These are phyloP conservation scores for Phytophthora pini DNA, from an alignment of 352 stramenopile species.

Conservation along the genomic window DNA sequence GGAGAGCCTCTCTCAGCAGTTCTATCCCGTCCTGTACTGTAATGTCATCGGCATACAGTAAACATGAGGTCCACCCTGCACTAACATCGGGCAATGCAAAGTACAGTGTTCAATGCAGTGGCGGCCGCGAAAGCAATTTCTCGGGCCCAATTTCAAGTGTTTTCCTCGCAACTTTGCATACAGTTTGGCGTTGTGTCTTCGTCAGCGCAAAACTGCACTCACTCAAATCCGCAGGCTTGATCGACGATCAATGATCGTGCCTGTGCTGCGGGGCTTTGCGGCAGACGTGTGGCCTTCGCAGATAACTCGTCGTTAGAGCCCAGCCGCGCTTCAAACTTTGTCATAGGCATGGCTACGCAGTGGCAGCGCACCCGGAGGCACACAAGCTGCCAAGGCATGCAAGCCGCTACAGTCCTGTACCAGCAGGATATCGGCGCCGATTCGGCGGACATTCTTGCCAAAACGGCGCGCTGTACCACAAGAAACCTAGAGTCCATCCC, in stretches of 20 bases:
- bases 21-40: too few relatives aligned
- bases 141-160: too few relatives aligned
- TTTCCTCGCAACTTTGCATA: conserved; percentile 5
- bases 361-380: not conserved
- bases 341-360: not conserved
- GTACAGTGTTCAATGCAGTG: not conserved
- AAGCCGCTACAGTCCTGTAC: not conserved
- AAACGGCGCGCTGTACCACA: conserved; percentile 2
- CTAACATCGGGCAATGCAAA: conserved; percentile 1
- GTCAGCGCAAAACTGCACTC: conserved; percentile 17
- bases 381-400: not conserved
- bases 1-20: not conserved
- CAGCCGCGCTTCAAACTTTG: conserved; percentile 8
- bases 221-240: conserved; percentile 20
- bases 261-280: conserved; percentile 27
- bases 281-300: conserved; percentile 15
- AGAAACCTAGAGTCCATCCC: conserved; percentile 19
- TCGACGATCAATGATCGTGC: conserved; percentile 15
- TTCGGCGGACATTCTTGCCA: not conserved
- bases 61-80: conserved; percentile 6
- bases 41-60: not conserved
- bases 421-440: not conserved
- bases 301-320: conserved; percentile 5
- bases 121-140: conserved; percentile 27
- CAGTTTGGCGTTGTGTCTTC: conserved; percentile 31